Base-by-base conservation (phyloP, 768 basidiomycete species). In the Zangia roseola region DNA sequence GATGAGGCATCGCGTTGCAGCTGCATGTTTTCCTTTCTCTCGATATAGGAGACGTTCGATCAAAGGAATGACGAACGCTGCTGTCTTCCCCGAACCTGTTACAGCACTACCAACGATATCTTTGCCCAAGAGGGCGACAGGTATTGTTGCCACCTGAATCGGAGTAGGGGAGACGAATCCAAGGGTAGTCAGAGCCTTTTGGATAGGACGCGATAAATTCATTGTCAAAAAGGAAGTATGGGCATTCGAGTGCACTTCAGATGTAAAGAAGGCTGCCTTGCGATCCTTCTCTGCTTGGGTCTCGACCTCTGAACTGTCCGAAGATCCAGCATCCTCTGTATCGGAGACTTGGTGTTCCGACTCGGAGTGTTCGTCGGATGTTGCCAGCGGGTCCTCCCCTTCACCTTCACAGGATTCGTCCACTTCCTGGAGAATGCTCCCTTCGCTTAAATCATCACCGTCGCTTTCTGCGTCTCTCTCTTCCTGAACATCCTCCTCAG, bases 1-100 rank as follows among this genome's bases (percentile, higher is more conserved):
- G 25, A 98, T 78, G 33, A 99, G 80, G 64, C 97, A 97, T 45
- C 97, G 77, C 0, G 87, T 92, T 25, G 87, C 88, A 17, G 91
- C 88, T 14, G 89, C 84, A 55, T 84, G 88, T 64, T 85, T 90
- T 16, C 91, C 88, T 56, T 89, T 86, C 55, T 97, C 94, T 47
- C 97, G 81, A 63, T 94, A 98, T 45, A 94, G 69, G 25, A 99
- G 75, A 49, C 97, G 86, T 68, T 99, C 97, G 42, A 94, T 69
- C 71, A 94, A 88, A 34, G 97, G 97, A 50, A 98, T 84, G 61
- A 88, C 86, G 71, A 98, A 99, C 2, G 97, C 97, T 10, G 93
- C 95, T 1, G 97, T 99, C 75, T 99, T 99, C 51, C 97, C 97
- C 5, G 94, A 97, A 52, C 97, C 97, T 16, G 97, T 99, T 16